These are phyloP conservation scores for Chrysosporium keratinophilum DNA, from an alignment of 2,329 filamentous ascomycete genomes.

Conservation along the genomic window DNA sequence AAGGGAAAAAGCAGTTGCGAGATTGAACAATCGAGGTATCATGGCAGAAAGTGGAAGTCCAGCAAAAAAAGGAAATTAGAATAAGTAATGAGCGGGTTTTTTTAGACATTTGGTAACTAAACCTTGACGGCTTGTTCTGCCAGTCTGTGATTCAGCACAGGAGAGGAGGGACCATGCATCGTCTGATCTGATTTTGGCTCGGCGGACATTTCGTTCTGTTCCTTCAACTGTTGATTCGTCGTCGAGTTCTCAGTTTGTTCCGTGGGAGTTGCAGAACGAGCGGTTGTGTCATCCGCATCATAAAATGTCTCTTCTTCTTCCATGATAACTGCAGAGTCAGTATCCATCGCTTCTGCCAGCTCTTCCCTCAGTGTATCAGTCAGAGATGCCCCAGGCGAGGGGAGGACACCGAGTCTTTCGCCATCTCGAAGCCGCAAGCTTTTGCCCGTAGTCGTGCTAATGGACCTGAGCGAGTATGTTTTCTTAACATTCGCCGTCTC, in stretches of 20 bases:
- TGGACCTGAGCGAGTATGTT: conserved; percentile 53
- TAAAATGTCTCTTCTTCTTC: not conserved
- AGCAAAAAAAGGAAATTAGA: not conserved
- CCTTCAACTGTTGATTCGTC: not conserved
- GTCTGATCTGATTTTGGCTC: not conserved
- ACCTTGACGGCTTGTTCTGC: not conserved
- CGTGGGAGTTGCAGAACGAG: not conserved
- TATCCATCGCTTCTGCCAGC: not conserved
- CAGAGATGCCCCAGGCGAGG: conserved; percentile 1
- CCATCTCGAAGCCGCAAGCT: conserved; percentile 5
- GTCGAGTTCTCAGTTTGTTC: not conserved
- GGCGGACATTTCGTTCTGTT: not conserved
- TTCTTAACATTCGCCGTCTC: conserved; percentile 30
- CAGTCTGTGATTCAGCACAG: not conserved
- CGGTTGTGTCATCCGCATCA: not conserved
- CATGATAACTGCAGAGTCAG: conserved; percentile 1
- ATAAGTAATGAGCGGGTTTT: not conserved
- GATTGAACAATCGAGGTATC: too few relatives aligned
- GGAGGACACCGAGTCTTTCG: not conserved
- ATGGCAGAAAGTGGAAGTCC: too few relatives aligned
- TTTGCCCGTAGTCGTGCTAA: conserved; percentile 27
- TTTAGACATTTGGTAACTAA: not conserved
- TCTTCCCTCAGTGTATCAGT: not conserved
- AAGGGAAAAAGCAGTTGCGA: too few relatives aligned
- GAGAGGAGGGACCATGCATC: not conserved